A percentile compares a stretch with the other conserved stretches of the same genome.
Conservation (phyloP, 2,329 filamentous ascomycete species). For the Berkeleyomyces basicola region DNA sequence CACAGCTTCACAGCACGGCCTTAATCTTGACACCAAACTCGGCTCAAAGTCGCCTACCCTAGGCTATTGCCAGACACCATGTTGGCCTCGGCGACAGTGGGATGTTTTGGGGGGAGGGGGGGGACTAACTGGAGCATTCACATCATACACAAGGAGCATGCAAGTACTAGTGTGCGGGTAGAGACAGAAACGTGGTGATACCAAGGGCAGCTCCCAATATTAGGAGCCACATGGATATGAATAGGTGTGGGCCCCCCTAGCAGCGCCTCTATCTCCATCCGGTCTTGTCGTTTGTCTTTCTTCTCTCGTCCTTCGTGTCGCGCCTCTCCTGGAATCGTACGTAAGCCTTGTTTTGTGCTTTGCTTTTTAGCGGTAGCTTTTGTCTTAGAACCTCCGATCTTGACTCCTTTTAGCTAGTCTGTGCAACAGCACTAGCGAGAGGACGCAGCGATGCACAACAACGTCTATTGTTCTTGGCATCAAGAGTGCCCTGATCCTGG, state of each 20-base stretch:
- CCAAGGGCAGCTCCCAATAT: background rate
- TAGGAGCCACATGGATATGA: background rate
- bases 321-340: background rate
- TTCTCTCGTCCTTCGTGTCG: background rate
- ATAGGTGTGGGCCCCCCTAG: background rate
- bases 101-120: background rate
- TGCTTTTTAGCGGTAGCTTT: background rate
- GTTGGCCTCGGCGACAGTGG: background rate
- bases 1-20: background rate
- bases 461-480: conserved; percentile 3
- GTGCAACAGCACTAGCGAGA: conserved; percentile 2
- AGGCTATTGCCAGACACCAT: background rate
- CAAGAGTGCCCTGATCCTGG: background rate
- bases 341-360: background rate
- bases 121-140: background rate
- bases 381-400: background rate
- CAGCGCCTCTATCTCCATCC: no score
- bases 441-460: background rate
- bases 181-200: background rate
- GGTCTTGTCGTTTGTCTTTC: background rate
- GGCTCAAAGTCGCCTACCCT: background rate
- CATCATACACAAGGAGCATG: no score
- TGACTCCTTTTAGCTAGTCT: conserved; percentile 1
- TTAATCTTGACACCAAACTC: background rate
- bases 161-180: background rate